Evolutionary conservation across 2,329 filamentous ascomycete genomes (phyloP).

Genomic region (Arthrobotrys iridis): DNA sequence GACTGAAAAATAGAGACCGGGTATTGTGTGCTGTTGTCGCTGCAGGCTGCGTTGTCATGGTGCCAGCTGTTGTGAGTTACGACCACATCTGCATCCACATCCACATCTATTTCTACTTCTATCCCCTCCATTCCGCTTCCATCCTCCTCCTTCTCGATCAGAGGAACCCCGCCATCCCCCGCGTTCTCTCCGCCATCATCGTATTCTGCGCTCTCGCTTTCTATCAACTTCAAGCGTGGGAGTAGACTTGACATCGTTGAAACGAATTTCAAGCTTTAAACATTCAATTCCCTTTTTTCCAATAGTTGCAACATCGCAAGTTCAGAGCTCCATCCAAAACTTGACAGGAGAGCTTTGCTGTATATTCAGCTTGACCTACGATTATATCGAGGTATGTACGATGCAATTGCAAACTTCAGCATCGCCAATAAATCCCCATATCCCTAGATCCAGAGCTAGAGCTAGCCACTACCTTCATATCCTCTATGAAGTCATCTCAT

Average conservation of each 20-base stretch:
- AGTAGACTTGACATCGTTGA: background rate
- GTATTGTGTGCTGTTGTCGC: conserved; percentile 1
- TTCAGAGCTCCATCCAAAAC: background rate
- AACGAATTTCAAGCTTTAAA: background rate
- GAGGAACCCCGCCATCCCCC: conserved; percentile 3
- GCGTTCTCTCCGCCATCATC: background rate
- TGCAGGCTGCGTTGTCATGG: conserved; percentile 46
- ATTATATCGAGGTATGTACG: background rate
- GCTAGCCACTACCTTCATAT: background rate
- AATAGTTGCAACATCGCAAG: background rate
- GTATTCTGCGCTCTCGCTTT: background rate
- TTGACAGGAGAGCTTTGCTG: too few species aligned
- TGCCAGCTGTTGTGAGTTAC: conserved; percentile 21
- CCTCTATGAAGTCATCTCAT: background rate
- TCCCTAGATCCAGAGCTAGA: conserved; percentile 3
- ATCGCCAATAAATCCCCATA: background rate
- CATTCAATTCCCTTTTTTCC: background rate
- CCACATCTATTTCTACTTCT: background rate
- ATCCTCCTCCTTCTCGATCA: background rate
- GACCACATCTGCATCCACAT: background rate
- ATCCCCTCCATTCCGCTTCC: background rate
- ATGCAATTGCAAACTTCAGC: background rate
- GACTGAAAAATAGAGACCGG: too few species aligned
- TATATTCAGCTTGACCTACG: too few species aligned
- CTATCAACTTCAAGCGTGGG: background rate